Percentiles rank a stretch among this genome's conserved stretches.
Conservation (phyloP, 192 early-diverging fungal genomes). For the Backusella circina region DNA sequence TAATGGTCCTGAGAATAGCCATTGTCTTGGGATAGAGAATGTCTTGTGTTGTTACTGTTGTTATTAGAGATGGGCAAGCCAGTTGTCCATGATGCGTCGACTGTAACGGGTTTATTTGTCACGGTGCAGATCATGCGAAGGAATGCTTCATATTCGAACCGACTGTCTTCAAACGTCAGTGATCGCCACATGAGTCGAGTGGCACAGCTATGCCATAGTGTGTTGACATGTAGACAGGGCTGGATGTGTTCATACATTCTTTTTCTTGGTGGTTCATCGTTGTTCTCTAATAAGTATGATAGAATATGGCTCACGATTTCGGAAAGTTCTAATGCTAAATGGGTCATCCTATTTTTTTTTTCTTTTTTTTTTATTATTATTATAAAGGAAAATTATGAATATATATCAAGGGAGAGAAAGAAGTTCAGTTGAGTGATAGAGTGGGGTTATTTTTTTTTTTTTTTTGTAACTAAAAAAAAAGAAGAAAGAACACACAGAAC, state of each 20-base stretch:
- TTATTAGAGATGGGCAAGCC: not conserved
- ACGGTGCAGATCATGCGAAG: conserved; percentile 6
- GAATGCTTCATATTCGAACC: conserved; percentile 17
- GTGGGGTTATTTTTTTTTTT: not conserved
- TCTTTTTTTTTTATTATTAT: not conserved
- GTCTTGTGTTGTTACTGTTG: not conserved
- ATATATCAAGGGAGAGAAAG: not conserved
- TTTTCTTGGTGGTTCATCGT: not conserved
- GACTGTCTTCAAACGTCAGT: conserved; percentile 26
- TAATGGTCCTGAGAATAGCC: not conserved
- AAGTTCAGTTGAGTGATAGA: not conserved
- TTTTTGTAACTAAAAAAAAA: not conserved
- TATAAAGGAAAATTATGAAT: not conserved
- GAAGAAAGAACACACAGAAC: not conserved
- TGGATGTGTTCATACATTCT: conserved; percentile 12
- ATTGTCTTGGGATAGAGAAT: not conserved
- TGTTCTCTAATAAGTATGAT: conserved; percentile 31
- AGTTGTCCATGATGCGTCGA: not conserved
- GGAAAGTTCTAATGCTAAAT: conserved; percentile 32
- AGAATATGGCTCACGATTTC: conserved; percentile 46
- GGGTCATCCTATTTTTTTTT: not conserved
- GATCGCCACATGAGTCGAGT: conserved; percentile 29
- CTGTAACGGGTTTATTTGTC: conserved; percentile 5
- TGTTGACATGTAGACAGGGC: conserved; percentile 26
- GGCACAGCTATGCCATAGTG: conserved; percentile 32